phyloP scores from a whole-genome alignment of 148 eudicot genomes.

The Pharnaceum exiguum region DNA sequence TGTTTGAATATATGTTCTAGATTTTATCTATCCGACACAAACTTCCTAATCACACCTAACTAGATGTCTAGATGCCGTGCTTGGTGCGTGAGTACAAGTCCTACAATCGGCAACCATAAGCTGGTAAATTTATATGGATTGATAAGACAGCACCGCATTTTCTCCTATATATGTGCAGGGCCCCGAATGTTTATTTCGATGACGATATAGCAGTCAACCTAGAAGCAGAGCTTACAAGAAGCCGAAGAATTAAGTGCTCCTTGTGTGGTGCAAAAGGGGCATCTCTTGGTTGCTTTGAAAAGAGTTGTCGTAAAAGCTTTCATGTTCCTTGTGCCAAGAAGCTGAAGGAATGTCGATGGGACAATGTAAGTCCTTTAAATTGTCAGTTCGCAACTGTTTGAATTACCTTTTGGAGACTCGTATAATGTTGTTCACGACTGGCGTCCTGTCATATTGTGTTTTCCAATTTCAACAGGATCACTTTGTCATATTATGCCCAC shows the following conservation, averaged over 20 bases:
- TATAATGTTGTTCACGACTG: too few species aligned
- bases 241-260: constrained; percentile 79
- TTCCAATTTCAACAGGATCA: constrained; percentile 52
- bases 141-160: neutral
- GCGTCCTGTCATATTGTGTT: neutral
- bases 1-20: too few species aligned
- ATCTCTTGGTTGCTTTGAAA: constrained; percentile 91
- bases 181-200: constrained; percentile 85
- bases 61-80: too few species aligned
- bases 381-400: neutral
- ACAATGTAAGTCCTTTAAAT: constrained; percentile 44
- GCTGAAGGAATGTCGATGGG: constrained; percentile 82
- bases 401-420: too few species aligned
- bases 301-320: constrained; percentile 83
- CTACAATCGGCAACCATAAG: too few species aligned
- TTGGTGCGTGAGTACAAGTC: too few species aligned
- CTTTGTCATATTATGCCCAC: constrained; percentile 91
- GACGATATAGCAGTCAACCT: constrained; percentile 59
- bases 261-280: constrained; percentile 89
- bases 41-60: too few species aligned
- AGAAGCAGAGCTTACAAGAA: constrained; percentile 62
- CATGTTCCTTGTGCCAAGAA: constrained; percentile 88
- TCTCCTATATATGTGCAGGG: constrained; percentile 42
- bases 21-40: too few species aligned
- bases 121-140: neutral